A percentile compares a stretch with the other conserved stretches of the same genome.
phyloP scores from a whole-genome alignment of 1,139 yeast species.

The Pneumocystis wakefieldiae region DNA sequence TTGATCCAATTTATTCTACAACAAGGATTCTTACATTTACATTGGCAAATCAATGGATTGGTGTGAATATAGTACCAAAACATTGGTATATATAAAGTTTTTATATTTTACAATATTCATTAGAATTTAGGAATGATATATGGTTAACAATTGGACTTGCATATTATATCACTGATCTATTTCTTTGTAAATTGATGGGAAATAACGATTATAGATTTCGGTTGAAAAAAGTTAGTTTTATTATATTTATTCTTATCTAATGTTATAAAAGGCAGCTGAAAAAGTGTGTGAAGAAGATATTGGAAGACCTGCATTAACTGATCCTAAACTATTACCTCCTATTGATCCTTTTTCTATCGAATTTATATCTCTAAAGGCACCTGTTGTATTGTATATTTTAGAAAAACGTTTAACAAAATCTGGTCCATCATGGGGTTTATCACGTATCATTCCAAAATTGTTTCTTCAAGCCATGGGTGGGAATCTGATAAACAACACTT shows the following conservation, averaged over 20 bases:
- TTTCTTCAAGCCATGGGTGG: slow-evolving; percentile 94
- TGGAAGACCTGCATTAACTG: slow-evolving; percentile 68
- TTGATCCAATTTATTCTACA: slow-evolving; percentile 63
- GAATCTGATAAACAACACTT: slow-evolving; percentile 62
- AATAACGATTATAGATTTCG: slow-evolving; percentile 63
- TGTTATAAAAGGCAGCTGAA: slow-evolving; percentile 30
- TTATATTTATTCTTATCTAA: not conserved
- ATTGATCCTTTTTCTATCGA: slow-evolving; percentile 46
- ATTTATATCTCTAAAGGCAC: slow-evolving; percentile 65
- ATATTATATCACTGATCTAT: slow-evolving; percentile 65
- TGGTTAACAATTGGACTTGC: slow-evolving; percentile 89
- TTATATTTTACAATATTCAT: not conserved
- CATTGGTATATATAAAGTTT: slow-evolving; percentile 33
- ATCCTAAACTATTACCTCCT: slow-evolving; percentile 53
- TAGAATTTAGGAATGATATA: slow-evolving; percentile 32
- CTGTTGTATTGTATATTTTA: slow-evolving; percentile 66
- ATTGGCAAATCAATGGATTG: slow-evolving; percentile 84
- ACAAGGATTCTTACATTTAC: slow-evolving; percentile 58
- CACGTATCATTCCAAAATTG: slow-evolving; percentile 80
- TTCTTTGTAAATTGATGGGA: slow-evolving; percentile 61
- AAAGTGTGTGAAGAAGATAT: slow-evolving; percentile 56
- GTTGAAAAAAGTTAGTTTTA: slow-evolving; percentile 35
- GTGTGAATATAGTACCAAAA: slow-evolving; percentile 76
- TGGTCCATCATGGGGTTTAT: slow-evolving; percentile 81
- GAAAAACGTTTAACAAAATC: slow-evolving; percentile 93